Evolutionary conservation across 129 eudicot species (phyloP), one percentile per base, ranked within the genome.

Genomic region (Dittrichia graveolens): DNA sequence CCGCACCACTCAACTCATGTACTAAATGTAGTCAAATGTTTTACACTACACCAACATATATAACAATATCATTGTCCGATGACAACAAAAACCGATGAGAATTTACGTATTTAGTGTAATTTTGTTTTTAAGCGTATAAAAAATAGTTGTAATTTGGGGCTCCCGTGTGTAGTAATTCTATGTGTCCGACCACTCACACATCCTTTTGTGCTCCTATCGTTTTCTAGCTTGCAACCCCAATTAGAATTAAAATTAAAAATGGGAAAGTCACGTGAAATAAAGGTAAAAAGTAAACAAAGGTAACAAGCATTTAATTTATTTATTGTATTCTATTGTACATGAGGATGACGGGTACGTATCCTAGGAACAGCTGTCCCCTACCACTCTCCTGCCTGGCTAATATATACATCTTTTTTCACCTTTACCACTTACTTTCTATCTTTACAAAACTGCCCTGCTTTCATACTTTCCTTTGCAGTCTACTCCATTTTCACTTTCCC

Each of bases 301-400:
- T 34, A n/a, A n/a, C 46, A 63, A 41, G 31, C 31, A 24, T 24
- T 24, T 24, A 24, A 24, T 24, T 24, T 24, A 24, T 24, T 24
- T 24, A 24, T 24, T 24, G 0, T 24, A 24, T 24, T 72, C 44
- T 43, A 72, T 7, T 72, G 75, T 56, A 57, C 66, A 72, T 41
- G 54, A 72, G 60, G 67, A 45, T 59, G 77, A 72, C 11, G 19
- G 68, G 48, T 44, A 75, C 79, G 46, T 75, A 65, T 75, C 78
- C 78, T 50, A 74, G 66, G 46, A 77, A 78, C 82, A 78, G 82
- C 77, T 78, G 82, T 70, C 82, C 70, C 72, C 65, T 61, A 70
- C 59, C 40, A 70, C 31, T 24, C 31, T n/a, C n/a, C n/a, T n/a
- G n/a, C n/a, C n/a, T n/a, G n/a, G n/a, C n/a, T n/a, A 10, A 41